Base-by-base conservation (phyloP, 495 filamentous ascomycete species). In the Neurospora discreta region DNA sequence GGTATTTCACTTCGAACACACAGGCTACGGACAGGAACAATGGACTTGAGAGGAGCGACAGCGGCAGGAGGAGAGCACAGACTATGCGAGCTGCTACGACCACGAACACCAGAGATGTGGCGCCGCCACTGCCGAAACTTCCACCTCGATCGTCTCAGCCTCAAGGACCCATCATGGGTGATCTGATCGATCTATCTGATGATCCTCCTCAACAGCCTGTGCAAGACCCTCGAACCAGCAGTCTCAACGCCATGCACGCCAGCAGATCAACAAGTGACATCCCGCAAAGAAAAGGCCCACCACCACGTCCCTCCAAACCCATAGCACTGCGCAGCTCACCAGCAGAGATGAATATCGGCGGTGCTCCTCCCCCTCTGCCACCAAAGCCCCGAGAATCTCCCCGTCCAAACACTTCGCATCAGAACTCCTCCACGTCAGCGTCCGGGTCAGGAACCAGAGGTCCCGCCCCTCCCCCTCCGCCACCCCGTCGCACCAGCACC, bases 291-390 rank as follows among this genome's bases (percentile, higher is more conserved):
- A 83, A 81, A 44, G 74, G 77, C 40, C 87, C 88, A 11, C 91
- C 90, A 0, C 85, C 85, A 3, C 88, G 87, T 60, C 91, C 91
- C 1, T 82, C 84, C 9, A 94, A 94, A 76, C 91, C 92, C n/a
- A 81, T 83, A 6, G 82, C 89, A 7, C 78, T 94, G 9, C 87
- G 90, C 41, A 85, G 84, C 58, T 26, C 75, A 46, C 80, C 69
- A 16, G 76, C 75, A 39, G 76, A 68, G 20, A 39, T 72, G 7
- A 76, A 75, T 9, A 30, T 71, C n/a, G 69, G 65, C 20, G 46
- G 60, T 18, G 52, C 23, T 40, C 30, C 39, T 46, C 40, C 41
- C 16, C 52, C 52, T 30, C 4, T 58, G n/a, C 46, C 46, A 58
- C 46, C 46, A n/a, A 58, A 58, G 2, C 46, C 46, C 7, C 46